Conservation (phyloP, 2,329 filamentous ascomycete species). For the Diaporthe citriasiana region DNA sequence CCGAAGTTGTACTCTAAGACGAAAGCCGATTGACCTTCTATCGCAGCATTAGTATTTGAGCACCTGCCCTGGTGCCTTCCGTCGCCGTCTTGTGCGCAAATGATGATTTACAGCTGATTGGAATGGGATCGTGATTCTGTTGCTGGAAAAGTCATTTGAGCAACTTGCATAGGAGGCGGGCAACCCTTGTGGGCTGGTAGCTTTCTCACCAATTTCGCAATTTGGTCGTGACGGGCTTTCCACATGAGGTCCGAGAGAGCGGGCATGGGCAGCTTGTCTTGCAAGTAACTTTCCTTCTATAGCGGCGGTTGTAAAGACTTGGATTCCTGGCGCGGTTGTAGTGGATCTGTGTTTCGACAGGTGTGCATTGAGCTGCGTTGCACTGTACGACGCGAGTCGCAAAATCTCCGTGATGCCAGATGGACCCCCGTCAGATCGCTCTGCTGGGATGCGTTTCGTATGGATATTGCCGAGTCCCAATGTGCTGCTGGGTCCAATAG, state of each 20-base stretch:
- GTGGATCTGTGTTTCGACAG: conserved; percentile 30
- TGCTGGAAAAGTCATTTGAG: neutral
- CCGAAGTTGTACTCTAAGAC: neutral
- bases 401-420: conserved; percentile 42
- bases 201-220: neutral
- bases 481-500: conserved; percentile 8
- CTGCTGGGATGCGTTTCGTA: conserved; percentile 27
- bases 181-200: neutral
- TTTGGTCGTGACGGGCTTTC: neutral
- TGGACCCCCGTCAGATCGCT: conserved; percentile 39
- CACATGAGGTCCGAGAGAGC: neutral
- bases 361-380: conserved; percentile 18
- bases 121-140: neutral
- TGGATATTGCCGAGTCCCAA: conserved; percentile 32
- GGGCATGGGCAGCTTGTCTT: conserved; percentile 11
- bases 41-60: neutral
- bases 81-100: neutral
- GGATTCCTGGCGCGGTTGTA: conserved; percentile 11
- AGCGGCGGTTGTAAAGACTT: conserved; percentile 18
- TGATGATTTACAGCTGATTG: neutral
- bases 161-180: neutral
- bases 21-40: neutral
- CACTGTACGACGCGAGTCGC: conserved; percentile 41
- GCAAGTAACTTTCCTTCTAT: neutral
- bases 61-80: neutral